phyloP scores from a whole-genome alignment of 2,329 filamentous ascomycete genomes.

The Trichophyton rubrum region DNA sequence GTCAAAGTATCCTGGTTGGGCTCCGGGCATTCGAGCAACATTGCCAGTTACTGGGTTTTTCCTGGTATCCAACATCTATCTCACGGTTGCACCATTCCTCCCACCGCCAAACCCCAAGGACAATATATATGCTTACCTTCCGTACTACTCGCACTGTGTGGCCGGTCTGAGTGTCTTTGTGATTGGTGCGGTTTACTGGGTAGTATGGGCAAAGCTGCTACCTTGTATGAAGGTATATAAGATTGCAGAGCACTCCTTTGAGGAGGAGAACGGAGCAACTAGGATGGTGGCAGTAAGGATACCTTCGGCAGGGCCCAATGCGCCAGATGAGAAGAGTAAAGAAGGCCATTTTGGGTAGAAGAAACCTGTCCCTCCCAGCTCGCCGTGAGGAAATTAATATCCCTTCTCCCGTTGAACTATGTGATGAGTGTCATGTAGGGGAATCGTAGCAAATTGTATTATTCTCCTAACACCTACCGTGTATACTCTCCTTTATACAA shows the following conservation, averaged over 20 bases:
- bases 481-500: neutral
- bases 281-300: slow-evolving; percentile 1
- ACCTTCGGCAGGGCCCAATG: neutral
- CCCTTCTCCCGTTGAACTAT: neutral
- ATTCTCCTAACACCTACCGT: neutral
- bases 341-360: neutral
- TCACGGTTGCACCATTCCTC: slow-evolving; percentile 41
- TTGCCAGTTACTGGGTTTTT: slow-evolving; percentile 42
- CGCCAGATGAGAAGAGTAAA: neutral
- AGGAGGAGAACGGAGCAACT: neutral
- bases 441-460: neutral
- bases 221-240: slow-evolving; percentile 37
- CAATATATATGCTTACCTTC: slow-evolving; percentile 41
- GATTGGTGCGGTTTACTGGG: slow-evolving; percentile 40
- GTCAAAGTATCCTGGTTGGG: slow-evolving; percentile 34
- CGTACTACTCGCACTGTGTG: slow-evolving; percentile 43
- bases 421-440: neutral
- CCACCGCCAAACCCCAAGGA: slow-evolving; percentile 35
- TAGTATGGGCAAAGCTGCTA: slow-evolving; percentile 39
- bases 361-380: neutral
- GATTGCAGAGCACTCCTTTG: slow-evolving; percentile 41
- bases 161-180: slow-evolving; percentile 40
- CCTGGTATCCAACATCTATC: slow-evolving; percentile 41
- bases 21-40: slow-evolving; percentile 38
- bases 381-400: neutral